These are phyloP conservation scores for Plasmodium cynomolgi DNA, from an alignment of 169 alveolate genomes.

Conservation along the genomic window DNA sequence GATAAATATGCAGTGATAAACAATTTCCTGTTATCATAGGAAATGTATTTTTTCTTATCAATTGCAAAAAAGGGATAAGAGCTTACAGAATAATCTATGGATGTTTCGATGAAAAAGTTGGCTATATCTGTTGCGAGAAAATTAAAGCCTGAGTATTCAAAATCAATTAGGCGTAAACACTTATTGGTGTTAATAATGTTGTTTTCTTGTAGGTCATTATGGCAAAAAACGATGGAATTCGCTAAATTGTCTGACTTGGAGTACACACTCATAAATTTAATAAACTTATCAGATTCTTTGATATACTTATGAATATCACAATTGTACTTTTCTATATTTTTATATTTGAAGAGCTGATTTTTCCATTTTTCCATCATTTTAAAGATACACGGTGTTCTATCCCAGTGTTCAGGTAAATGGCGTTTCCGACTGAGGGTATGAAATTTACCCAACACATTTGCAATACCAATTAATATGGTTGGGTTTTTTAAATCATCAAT, in stretches of 20 bases:
- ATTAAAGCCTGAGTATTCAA: slow-evolving; percentile 85
- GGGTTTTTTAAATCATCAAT: slow-evolving; percentile 76
- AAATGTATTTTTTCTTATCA: slow-evolving; percentile 77
- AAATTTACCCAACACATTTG: slow-evolving; percentile 76
- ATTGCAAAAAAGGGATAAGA: slow-evolving; percentile 79
- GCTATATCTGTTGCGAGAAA: slow-evolving; percentile 85
- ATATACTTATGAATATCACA: slow-evolving; percentile 54
- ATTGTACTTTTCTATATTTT: slow-evolving; percentile 32
- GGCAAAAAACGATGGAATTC: slow-evolving; percentile 82
- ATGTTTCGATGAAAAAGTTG: slow-evolving; percentile 81
- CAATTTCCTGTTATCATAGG: slow-evolving; percentile 79
- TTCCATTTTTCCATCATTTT: slow-evolving; percentile 76
- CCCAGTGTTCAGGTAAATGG: slow-evolving; percentile 76
- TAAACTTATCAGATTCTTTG: slow-evolving; percentile 57
- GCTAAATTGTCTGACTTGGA: slow-evolving; percentile 75
- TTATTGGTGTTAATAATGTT: slow-evolving; percentile 78
- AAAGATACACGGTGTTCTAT: slow-evolving; percentile 74
- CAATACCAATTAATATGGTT: slow-evolving; percentile 78
- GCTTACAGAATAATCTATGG: slow-evolving; percentile 79
- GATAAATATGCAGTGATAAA: slow-evolving; percentile 83
- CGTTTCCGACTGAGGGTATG: slow-evolving; percentile 55
- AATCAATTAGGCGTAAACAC: slow-evolving; percentile 83
- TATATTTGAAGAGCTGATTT: slow-evolving; percentile 26
- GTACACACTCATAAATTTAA: slow-evolving; percentile 53
- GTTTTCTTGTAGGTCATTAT: slow-evolving; percentile 86